Conservation (phyloP, 345 rosid species). For the Boechera retrofracta region DNA sequence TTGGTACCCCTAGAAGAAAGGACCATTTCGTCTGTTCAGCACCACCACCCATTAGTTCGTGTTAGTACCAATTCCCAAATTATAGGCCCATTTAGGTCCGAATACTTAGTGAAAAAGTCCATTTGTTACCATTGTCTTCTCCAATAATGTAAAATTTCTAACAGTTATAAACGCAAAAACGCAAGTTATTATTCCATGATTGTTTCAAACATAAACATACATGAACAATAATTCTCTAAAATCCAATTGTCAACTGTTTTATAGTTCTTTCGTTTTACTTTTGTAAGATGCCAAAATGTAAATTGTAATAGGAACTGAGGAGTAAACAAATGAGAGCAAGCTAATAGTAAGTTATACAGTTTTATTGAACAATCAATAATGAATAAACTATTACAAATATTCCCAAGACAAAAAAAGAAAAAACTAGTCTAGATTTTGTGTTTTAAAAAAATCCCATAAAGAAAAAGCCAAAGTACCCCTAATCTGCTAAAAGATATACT, state of each 20-base stretch:
- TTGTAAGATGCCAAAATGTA: not conserved
- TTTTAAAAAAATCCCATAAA: not conserved
- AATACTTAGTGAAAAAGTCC: not conserved
- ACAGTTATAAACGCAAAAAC: not conserved
- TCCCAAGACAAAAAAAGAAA: not conserved
- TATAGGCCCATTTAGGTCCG: slow-evolving; percentile 6
- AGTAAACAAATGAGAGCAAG: not conserved
- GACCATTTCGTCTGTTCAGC: not conserved
- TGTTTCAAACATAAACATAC: not conserved
- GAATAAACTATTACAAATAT: slow-evolving; percentile 2
- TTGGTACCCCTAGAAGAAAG: not conserved
- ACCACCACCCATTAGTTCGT: not conserved
- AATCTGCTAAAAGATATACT: not conserved
- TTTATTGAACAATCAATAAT: not conserved
- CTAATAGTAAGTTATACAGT: not conserved
- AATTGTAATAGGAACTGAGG: not conserved
- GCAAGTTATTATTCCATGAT: not conserved
- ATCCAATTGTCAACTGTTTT: not conserved
- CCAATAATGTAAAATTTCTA: not conserved
- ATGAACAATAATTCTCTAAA: not conserved
- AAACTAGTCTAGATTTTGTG: not conserved
- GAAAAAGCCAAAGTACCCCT: not conserved
- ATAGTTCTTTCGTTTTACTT: not conserved
- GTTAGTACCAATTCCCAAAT: not conserved
- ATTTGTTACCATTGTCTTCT: not conserved